Conservation (phyloP, 139 green algal species). For the Auxenochlorella pyrenoidosa region DNA sequence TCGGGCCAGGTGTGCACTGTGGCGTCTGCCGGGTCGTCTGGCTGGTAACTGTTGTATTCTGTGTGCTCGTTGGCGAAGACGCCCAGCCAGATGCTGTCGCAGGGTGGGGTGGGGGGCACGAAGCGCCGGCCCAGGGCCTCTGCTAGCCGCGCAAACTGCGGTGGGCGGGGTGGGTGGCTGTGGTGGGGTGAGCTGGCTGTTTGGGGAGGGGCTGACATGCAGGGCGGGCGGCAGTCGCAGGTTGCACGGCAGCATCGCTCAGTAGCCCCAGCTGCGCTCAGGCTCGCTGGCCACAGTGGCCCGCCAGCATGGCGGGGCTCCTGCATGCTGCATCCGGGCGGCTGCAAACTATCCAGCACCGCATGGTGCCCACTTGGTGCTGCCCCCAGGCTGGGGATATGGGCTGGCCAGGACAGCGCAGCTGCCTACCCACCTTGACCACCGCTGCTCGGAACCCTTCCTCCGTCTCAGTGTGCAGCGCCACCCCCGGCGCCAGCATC, state of each 20-base stretch:
- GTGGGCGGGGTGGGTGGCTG: background rate
- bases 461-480: background rate
- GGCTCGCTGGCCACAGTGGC: too few relatives aligned
- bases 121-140: background rate
- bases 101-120: background rate
- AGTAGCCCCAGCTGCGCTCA: too few relatives aligned
- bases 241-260: too few relatives aligned
- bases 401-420: background rate
- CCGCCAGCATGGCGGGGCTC: too few relatives aligned
- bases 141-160: background rate
- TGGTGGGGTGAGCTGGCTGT: too few relatives aligned
- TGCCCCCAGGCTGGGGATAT: background rate
- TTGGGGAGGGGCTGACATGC: background rate
- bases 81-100: background rate
- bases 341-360: too few relatives aligned
- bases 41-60: background rate
- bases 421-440: background rate
- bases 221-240: background rate
- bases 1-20: background rate
- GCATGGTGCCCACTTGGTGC: too few relatives aligned
- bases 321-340: too few relatives aligned
- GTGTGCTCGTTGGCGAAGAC: background rate
- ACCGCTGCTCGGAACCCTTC: background rate
- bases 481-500: constrained; percentile 11
- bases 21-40: background rate